Evolutionary conservation across 352 stramenopile species (phyloP).

Genomic region (Pythium rishiriense): DNA sequence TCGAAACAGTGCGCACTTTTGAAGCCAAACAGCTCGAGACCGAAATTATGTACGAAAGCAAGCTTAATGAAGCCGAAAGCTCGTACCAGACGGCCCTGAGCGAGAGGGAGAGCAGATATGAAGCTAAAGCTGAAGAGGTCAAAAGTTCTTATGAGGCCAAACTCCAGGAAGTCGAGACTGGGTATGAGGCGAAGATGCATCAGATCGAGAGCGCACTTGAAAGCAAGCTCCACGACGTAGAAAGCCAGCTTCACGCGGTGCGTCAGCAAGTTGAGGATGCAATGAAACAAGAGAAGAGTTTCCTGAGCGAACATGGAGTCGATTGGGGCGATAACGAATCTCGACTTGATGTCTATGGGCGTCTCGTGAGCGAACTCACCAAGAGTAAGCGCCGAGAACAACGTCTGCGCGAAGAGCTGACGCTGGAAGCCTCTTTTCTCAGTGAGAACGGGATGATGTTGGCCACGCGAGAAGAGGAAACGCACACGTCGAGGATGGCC

Average conservation of each 20-base stretch:
- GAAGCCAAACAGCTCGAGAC: not conserved
- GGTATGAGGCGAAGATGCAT: not conserved
- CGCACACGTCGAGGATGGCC: constrained; percentile 28
- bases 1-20: not conserved
- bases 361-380: constrained; percentile 1
- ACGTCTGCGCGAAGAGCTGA: constrained; percentile 1
- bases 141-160: not conserved
- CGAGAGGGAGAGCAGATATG: not conserved
- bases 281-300: constrained; percentile 5
- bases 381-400: not conserved
- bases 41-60: not conserved
- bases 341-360: not conserved
- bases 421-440: constrained; percentile 18
- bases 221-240: not conserved
- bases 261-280: not conserved
- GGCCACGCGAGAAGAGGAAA: not conserved
- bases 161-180: not conserved
- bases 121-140: not conserved
- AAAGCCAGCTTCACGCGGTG: not conserved
- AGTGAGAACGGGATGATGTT: constrained; percentile 13
- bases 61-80: not conserved
- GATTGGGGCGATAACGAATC: constrained; percentile 12
- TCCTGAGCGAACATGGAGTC: constrained; percentile 6
- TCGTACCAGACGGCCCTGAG: not conserved
- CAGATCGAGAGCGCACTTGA: not conserved